phyloP scores from a whole-genome alignment of 805 yeast species.

The Ogataea nitratoaversa region DNA sequence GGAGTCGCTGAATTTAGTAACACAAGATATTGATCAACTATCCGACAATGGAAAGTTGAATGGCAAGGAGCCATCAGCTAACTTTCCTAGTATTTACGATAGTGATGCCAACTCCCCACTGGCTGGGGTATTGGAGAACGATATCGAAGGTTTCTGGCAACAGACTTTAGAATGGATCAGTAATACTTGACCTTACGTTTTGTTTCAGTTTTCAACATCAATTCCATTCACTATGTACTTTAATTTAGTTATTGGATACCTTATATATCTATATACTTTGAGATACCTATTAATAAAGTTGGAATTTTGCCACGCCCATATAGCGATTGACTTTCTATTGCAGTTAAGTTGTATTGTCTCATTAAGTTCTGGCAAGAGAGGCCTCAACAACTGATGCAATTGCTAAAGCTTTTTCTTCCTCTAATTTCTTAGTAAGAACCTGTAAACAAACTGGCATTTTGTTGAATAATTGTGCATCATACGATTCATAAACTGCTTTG shows the following conservation, averaged over 20 bases:
- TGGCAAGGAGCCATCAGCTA: background rate
- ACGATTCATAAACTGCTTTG: constrained; percentile 38
- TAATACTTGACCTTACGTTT: background rate
- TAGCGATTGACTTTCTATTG: background rate
- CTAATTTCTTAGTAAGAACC: constrained; percentile 50
- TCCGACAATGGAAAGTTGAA: background rate
- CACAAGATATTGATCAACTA: background rate
- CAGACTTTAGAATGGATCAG: constrained; percentile 6
- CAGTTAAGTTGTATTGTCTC: too few relatives aligned
- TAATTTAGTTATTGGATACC: too few relatives aligned
- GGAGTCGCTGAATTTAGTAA: background rate
- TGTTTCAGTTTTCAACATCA: background rate
- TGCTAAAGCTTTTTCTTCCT: constrained; percentile 52
- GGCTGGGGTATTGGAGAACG: background rate
- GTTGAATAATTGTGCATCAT: constrained; percentile 44
- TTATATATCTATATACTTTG: too few relatives aligned
- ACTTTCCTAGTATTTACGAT: background rate
- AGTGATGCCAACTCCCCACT: background rate
- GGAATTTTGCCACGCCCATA: too few relatives aligned
- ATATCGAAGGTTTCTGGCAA: constrained; percentile 7
- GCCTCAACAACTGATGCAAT: constrained; percentile 7
- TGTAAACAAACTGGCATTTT: constrained; percentile 67
- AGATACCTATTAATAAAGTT: too few relatives aligned
- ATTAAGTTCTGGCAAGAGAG: too few relatives aligned
- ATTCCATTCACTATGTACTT: background rate